A percentile compares a stretch with the other conserved stretches of the same genome.
These are phyloP conservation scores for Isatis tinctoria DNA, from an alignment of 345 rosid genomes.

Conservation along the genomic window DNA sequence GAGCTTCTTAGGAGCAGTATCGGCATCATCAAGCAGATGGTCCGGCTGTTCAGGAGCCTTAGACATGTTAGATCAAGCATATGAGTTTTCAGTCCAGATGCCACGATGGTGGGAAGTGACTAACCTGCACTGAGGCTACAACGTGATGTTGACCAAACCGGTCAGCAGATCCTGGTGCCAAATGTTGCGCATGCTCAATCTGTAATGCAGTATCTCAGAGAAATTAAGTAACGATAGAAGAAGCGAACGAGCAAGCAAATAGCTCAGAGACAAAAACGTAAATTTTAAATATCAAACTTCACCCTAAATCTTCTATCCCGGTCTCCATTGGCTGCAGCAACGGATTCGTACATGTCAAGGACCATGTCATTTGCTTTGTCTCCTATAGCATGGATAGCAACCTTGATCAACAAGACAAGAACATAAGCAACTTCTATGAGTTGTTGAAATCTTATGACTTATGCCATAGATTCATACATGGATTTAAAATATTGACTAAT, in stretches of 20 bases:
- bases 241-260: neutral
- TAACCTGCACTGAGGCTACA: constrained; percentile 84
- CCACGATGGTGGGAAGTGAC: constrained; percentile 1
- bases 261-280: neutral
- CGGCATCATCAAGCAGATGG: constrained; percentile 86
- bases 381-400: constrained; percentile 92
- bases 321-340: constrained; percentile 56
- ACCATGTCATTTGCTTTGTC: constrained; percentile 81
- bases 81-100: neutral
- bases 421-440: neutral
- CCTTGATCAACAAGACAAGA: constrained; percentile 40
- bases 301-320: constrained; percentile 88
- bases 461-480: neutral
- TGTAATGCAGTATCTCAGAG: constrained; percentile 27
- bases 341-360: constrained; percentile 60
- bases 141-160: constrained; percentile 67
- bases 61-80: constrained; percentile 3
- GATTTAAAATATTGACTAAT: neutral
- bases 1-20: constrained; percentile 61
- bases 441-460: neutral
- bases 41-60: constrained; percentile 60
- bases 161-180: constrained; percentile 53
- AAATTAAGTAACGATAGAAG: neutral
- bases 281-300: constrained; percentile 24
- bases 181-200: constrained; percentile 96